These are phyloP conservation scores for Aureobasidium vineae DNA, from an alignment of 2,329 filamentous ascomycete genomes.

Conservation along the genomic window DNA sequence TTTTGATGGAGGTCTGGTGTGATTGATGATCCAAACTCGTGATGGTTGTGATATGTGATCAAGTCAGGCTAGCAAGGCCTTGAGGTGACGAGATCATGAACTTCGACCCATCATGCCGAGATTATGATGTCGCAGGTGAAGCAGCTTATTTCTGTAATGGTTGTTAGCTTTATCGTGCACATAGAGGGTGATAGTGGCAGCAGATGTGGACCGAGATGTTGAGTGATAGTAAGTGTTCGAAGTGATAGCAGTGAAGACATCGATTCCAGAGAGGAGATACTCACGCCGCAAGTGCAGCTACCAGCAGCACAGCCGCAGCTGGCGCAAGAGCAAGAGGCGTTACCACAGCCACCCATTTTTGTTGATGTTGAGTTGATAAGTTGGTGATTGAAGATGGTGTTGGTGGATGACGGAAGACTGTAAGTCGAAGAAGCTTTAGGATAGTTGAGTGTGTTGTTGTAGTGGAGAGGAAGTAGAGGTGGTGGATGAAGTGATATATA, in stretches of 20 bases:
- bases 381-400: background rate
- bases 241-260: background rate
- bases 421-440: background rate
- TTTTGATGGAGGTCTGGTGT: background rate
- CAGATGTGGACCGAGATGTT: background rate
- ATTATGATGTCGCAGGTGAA: background rate
- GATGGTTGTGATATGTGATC: background rate
- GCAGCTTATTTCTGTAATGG: background rate
- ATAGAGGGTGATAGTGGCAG: background rate
- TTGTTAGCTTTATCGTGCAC: background rate
- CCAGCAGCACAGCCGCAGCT: conserved; percentile 25
- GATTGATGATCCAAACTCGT: background rate
- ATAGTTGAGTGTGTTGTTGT: background rate
- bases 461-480: background rate
- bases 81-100: background rate
- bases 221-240: background rate
- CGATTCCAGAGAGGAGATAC: background rate
- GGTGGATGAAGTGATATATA: background rate
- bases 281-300: conserved; percentile 25
- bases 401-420: background rate
- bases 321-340: conserved; percentile 25
- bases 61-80: background rate
- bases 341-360: conserved; percentile 25
- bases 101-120: background rate
- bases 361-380: conserved; percentile 13